Conservation (phyloP, 805 yeast species). For the Candida insectalens region DNA sequence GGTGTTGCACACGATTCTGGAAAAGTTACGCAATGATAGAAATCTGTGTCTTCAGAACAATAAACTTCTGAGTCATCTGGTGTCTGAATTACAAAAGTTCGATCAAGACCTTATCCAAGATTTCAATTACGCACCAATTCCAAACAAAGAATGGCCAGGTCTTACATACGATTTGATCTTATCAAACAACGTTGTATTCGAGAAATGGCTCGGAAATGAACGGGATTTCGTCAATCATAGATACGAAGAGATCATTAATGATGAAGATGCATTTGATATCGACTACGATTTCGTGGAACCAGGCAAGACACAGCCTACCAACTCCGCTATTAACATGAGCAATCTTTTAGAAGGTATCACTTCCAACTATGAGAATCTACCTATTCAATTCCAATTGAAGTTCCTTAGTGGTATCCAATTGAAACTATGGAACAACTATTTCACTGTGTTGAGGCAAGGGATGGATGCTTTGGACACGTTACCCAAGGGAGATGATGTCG, state of each 20-base stretch:
- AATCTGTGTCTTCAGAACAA: slow-evolving; percentile 24
- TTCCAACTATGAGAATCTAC: slow-evolving; percentile 41
- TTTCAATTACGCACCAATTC: slow-evolving; percentile 23
- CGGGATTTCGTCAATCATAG: slow-evolving; percentile 38
- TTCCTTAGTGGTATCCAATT: slow-evolving; percentile 52
- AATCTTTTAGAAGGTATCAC: slow-evolving; percentile 51
- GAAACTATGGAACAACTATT: slow-evolving; percentile 43
- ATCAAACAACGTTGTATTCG: slow-evolving; percentile 21
- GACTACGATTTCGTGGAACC: slow-evolving; percentile 43
- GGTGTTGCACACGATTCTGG: slow-evolving; percentile 34
- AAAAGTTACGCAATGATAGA: slow-evolving; percentile 28
- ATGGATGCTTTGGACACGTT: slow-evolving; percentile 32
- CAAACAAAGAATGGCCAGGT: slow-evolving; percentile 15
- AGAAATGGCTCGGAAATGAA: slow-evolving; percentile 47
- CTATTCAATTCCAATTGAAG: slow-evolving; percentile 42
- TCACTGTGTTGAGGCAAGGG: slow-evolving; percentile 30
- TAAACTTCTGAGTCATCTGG: slow-evolving; percentile 44
- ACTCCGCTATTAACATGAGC: slow-evolving; percentile 47
- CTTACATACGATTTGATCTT: slow-evolving; percentile 22
- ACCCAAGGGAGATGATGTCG: slow-evolving; percentile 13
- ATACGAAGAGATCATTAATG: slow-evolving; percentile 39
- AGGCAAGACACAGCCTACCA: slow-evolving; percentile 47
- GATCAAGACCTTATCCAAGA: slow-evolving; percentile 37
- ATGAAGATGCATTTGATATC: slow-evolving; percentile 41
- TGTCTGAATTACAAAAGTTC: slow-evolving; percentile 47